Evolutionary conservation across 768 basidiomycete species (phyloP).

Genomic region (Phanerochaete sordida): DNA sequence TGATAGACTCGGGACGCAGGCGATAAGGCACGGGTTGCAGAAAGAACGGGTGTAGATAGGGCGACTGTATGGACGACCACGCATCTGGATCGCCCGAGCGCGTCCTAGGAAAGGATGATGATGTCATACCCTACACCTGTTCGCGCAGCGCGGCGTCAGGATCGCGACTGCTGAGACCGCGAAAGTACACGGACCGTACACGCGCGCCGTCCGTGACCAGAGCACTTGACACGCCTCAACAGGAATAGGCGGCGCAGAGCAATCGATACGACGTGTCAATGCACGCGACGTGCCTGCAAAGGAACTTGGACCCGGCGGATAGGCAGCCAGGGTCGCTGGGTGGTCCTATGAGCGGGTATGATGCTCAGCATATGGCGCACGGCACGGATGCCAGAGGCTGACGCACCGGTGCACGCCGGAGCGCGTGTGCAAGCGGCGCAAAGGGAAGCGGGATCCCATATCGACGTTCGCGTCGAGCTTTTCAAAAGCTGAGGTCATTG

Average conservation of each 20-base stretch:
- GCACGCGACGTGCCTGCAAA: neutral
- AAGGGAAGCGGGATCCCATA: neutral
- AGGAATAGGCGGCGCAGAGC: neutral
- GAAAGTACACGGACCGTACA: neutral
- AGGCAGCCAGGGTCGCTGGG: neutral
- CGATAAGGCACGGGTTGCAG: neutral
- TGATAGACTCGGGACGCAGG: neutral
- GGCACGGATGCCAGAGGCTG: neutral
- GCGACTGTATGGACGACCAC: neutral
- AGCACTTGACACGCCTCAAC: neutral
- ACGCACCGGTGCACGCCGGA: neutral
- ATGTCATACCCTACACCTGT: neutral
- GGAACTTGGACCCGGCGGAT: neutral
- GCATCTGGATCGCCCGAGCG: neutral
- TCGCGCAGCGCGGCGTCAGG: neutral
- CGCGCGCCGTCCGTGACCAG: neutral
- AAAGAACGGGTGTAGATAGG: neutral
- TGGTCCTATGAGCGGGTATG: neutral
- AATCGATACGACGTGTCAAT: neutral
- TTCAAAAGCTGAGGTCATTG: neutral
- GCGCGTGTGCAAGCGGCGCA: neutral
- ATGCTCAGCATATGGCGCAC: neutral
- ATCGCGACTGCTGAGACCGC: neutral
- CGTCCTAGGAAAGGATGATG: neutral
- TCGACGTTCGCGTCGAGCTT: neutral